A percentile compares a stretch with the other conserved stretches of the same genome.
Evolutionary conservation across 192 early-diverging fungal genomes (phyloP).

Genomic region (Podila clonocystis): DNA sequence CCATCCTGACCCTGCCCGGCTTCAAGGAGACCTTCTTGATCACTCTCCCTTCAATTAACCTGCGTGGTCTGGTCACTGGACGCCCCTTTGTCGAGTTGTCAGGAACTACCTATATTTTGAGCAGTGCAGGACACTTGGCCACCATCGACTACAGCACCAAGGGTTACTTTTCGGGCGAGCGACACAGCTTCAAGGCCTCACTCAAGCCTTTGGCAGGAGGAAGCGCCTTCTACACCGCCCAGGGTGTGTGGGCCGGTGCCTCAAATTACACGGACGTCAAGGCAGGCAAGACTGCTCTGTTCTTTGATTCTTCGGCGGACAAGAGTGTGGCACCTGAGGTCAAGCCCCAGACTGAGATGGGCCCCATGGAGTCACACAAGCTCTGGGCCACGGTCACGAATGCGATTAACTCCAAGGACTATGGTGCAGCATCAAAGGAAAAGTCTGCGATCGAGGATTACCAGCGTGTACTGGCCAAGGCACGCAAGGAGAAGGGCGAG

Average conservation of each 20-base stretch:
- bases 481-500: slow-evolving; percentile 62
- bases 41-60: slow-evolving; percentile 76
- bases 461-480: slow-evolving; percentile 70
- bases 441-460: slow-evolving; percentile 77
- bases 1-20: slow-evolving; percentile 68
- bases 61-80: slow-evolving; percentile 75
- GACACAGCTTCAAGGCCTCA: slow-evolving; percentile 78
- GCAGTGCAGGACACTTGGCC: slow-evolving; percentile 43
- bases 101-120: slow-evolving; percentile 38
- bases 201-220: slow-evolving; percentile 47
- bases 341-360: slow-evolving; percentile 66
- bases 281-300: slow-evolving; percentile 55
- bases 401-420: slow-evolving; percentile 73
- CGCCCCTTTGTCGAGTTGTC: slow-evolving; percentile 55
- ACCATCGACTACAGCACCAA: slow-evolving; percentile 79
- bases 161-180: slow-evolving; percentile 83
- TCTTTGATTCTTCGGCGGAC: slow-evolving; percentile 69
- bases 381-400: slow-evolving; percentile 77
- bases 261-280: slow-evolving; percentile 65
- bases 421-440: slow-evolving; percentile 70
- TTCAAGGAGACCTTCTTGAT: slow-evolving; percentile 76
- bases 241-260: slow-evolving; percentile 76
- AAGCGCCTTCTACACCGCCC: slow-evolving; percentile 35
- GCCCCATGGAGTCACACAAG: slow-evolving; percentile 70
- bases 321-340: slow-evolving; percentile 67